phyloP scores from a whole-genome alignment of 2,329 filamentous ascomycete genomes.

The Fusarium domesticum region DNA sequence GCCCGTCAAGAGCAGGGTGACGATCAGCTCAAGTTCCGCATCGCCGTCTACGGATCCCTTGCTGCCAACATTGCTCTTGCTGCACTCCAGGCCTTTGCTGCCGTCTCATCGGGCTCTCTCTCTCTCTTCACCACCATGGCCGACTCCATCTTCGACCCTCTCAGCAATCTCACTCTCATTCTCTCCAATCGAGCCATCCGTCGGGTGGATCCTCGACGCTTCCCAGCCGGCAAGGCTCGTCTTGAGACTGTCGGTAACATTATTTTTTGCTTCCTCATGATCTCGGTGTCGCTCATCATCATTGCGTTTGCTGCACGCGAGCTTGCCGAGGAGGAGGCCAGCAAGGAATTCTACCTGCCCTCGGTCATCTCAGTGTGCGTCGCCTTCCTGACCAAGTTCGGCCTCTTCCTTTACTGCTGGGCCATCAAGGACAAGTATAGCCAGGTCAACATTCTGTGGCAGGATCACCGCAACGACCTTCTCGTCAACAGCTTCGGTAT shows the following conservation, averaged over 20 bases:
- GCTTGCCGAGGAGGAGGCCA: constrained; percentile 53
- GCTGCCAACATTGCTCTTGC: constrained; percentile 78
- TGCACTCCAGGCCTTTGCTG: constrained; percentile 82
- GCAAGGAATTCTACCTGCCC: constrained; percentile 71
- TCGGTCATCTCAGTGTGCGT: constrained; percentile 81
- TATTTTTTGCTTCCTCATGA: constrained; percentile 95
- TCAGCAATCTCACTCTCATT: constrained; percentile 85
- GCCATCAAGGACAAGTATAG: constrained; percentile 85
- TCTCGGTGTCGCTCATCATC: constrained; percentile 82
- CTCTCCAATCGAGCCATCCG: constrained; percentile 84
- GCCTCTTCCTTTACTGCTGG: constrained; percentile 89
- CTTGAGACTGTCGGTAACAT: constrained; percentile 97
- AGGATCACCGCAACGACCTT: constrained; percentile 96
- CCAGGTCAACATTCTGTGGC: constrained; percentile 89
- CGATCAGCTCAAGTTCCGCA: constrained; percentile 73
- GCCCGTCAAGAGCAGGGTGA: constrained; percentile 77
- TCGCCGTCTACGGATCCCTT: constrained; percentile 66
- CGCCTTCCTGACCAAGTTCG: constrained; percentile 81
- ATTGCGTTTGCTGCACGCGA: constrained; percentile 83
- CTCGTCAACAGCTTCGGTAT: constrained; percentile 94
- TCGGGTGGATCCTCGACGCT: constrained; percentile 78
- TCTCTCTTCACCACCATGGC: constrained; percentile 98
- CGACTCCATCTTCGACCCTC: constrained; percentile 88
- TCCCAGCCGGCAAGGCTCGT: constrained; percentile 87
- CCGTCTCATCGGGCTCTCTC: constrained; percentile 81